phyloP scores from a whole-genome alignment of 1,284 basidiomycete genomes.

The Sporisorium sorghi region DNA sequence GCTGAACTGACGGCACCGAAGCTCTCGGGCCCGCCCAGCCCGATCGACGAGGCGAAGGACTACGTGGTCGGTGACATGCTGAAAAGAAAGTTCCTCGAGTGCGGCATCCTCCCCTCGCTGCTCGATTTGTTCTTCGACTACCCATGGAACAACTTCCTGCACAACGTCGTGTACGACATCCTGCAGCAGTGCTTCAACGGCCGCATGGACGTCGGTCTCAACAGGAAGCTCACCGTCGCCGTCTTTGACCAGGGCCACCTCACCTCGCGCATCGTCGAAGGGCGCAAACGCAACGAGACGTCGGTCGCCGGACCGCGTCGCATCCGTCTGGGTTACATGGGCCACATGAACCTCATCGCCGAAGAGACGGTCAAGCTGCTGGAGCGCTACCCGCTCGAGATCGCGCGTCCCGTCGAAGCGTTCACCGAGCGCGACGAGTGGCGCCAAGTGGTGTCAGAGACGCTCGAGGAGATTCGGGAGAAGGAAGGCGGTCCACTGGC shows the following conservation, averaged over 20 bases:
- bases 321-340: slow-evolving; percentile 83
- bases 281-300: slow-evolving; percentile 59
- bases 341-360: slow-evolving; percentile 91
- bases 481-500: slow-evolving; percentile 66
- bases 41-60: slow-evolving; percentile 52
- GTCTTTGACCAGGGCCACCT: slow-evolving; percentile 64
- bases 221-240: slow-evolving; percentile 61
- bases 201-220: slow-evolving; percentile 73
- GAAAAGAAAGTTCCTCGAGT: slow-evolving; percentile 65
- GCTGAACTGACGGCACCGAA: slow-evolving; percentile 60
- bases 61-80: slow-evolving; percentile 64
- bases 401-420: slow-evolving; percentile 41
- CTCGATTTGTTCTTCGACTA: slow-evolving; percentile 85
- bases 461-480: slow-evolving; percentile 63
- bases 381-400: slow-evolving; percentile 79
- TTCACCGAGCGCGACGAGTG: slow-evolving; percentile 62
- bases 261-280: slow-evolving; percentile 62
- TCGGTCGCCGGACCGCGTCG: slow-evolving; percentile 57
- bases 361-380: slow-evolving; percentile 88
- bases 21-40: slow-evolving; percentile 54
- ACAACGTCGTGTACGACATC: slow-evolving; percentile 95
- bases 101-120: slow-evolving; percentile 62
- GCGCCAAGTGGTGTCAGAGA: slow-evolving; percentile 63
- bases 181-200: slow-evolving; percentile 95
- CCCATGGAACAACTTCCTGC: slow-evolving; percentile 97